These are phyloP conservation scores for Microsporum canis DNA, from an alignment of 2,329 filamentous ascomycete species.

Conservation along the genomic window DNA sequence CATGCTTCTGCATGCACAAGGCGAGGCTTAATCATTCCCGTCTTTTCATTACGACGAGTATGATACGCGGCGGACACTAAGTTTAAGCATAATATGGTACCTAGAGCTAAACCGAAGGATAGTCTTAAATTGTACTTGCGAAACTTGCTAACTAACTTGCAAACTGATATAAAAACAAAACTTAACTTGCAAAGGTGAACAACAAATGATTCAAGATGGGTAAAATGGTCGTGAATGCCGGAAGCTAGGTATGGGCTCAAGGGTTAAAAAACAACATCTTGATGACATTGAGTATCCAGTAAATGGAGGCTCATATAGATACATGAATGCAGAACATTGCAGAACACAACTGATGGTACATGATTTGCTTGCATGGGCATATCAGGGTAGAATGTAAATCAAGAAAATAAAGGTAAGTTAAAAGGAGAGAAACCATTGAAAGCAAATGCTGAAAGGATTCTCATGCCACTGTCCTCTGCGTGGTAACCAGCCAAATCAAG, in stretches of 20 bases:
- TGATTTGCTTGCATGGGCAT: slow-evolving; percentile 4
- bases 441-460: not conserved
- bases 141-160: slow-evolving; percentile 1
- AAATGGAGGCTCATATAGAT: slow-evolving; percentile 8
- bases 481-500: not conserved
- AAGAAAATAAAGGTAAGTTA: slow-evolving; percentile 1
- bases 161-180: not conserved
- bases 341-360: slow-evolving; percentile 8
- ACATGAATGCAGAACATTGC: slow-evolving; percentile 8
- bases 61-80: not conserved
- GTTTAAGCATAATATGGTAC: not conserved
- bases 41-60: not conserved
- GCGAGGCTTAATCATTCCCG: not conserved
- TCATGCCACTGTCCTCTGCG: not conserved
- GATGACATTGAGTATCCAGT: not conserved
- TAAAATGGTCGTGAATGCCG: not conserved
- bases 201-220: not conserved
- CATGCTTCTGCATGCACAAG: not conserved
- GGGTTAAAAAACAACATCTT: slow-evolving; percentile 4
- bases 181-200: not conserved
- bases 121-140: not conserved
- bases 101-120: not conserved
- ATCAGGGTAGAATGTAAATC: not conserved
- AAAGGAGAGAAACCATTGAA: not conserved
- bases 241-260: slow-evolving; percentile 1